A percentile compares a stretch with the other conserved stretches of the same genome.
These are phyloP conservation scores for Centella asiatica DNA, from an alignment of 129 eudicot genomes.

Conservation along the genomic window DNA sequence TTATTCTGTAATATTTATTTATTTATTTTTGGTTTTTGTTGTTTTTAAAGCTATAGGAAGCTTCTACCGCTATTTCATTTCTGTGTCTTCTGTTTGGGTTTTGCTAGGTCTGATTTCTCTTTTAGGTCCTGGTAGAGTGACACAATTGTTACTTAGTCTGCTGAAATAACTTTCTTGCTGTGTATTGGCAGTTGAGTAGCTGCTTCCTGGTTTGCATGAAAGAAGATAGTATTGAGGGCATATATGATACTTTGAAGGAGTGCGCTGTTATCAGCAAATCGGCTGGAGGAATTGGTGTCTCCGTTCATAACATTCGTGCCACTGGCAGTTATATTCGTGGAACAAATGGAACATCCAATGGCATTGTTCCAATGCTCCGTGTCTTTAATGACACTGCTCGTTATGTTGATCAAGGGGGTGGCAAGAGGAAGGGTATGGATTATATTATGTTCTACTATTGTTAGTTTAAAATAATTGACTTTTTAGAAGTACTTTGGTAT, in stretches of 20 bases:
- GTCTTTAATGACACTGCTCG: constrained; percentile 95
- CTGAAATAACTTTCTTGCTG: not conserved
- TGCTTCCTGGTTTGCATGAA: constrained; percentile 94
- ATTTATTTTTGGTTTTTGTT: not conserved
- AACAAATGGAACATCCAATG: constrained; percentile 96
- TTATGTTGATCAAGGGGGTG: constrained; percentile 95
- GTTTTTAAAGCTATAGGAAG: too few relatives aligned
- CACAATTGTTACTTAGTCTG: not conserved
- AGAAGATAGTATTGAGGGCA: constrained; percentile 96
- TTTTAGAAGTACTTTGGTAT: too few relatives aligned
- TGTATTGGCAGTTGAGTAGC: constrained; percentile 67
- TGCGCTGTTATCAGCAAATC: constrained; percentile 98
- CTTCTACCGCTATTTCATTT: not conserved
- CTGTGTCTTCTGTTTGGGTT: not conserved
- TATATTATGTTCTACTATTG: not conserved
- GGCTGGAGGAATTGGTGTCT: constrained; percentile 97
- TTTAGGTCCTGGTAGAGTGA: not conserved
- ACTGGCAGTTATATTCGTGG: constrained; percentile 98
- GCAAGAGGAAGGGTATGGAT: constrained; percentile 75
- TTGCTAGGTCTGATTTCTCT: not conserved
- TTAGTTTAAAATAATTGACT: too few relatives aligned
- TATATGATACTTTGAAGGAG: constrained; percentile 88
- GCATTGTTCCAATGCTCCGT: constrained; percentile 88
- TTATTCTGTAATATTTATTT: not conserved
- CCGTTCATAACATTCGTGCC: constrained; percentile 90